phyloP scores from a whole-genome alignment of 2,329 filamentous ascomycete species.

The Nothophaeocryptopus gaeumannii region DNA sequence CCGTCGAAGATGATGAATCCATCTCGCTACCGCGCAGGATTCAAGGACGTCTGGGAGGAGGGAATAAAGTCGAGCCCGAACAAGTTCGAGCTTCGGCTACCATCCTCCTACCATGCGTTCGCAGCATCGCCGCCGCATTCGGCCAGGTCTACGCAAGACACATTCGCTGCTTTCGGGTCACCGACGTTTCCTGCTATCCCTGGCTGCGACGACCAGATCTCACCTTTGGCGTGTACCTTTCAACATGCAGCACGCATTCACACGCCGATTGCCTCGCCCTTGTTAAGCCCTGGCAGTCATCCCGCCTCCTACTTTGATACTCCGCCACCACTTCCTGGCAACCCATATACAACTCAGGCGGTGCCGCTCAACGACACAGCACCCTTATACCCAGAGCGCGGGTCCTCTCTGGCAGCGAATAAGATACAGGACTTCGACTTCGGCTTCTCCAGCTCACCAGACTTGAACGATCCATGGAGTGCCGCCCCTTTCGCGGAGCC shows the following conservation, averaged over 20 bases:
- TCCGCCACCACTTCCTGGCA: conserved; percentile 18
- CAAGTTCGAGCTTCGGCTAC: conserved; percentile 50
- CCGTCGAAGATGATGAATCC: conserved; percentile 56
- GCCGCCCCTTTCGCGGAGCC: conserved; percentile 21
- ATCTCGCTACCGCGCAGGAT: conserved; percentile 44
- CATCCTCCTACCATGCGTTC: conserved; percentile 40
- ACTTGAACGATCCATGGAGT: conserved; percentile 20
- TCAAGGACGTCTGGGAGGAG: conserved; percentile 53
- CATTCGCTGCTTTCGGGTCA: conserved; percentile 34
- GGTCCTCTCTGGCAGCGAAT: conserved; percentile 24
- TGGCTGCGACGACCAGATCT: conserved; percentile 31
- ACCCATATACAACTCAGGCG: conserved; percentile 23
- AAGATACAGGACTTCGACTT: conserved; percentile 34
- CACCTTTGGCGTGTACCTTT: conserved; percentile 32
- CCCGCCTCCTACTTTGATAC: conserved; percentile 25
- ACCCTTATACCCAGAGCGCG: conserved; percentile 29
- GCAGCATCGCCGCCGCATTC: conserved; percentile 48
- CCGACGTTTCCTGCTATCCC: conserved; percentile 21
- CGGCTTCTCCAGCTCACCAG: conserved; percentile 29
- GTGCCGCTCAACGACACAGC: conserved; percentile 32
- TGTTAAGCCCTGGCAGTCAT: conserved; percentile 23
- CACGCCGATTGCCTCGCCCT: conserved; percentile 31
- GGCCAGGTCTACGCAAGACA: conserved; percentile 40
- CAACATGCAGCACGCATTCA: conserved; percentile 31
- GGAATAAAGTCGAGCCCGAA: conserved; percentile 46